Evolutionary conservation across 2,329 filamentous ascomycete species (phyloP).

Genomic region (Achaetomium macrosporum): DNA sequence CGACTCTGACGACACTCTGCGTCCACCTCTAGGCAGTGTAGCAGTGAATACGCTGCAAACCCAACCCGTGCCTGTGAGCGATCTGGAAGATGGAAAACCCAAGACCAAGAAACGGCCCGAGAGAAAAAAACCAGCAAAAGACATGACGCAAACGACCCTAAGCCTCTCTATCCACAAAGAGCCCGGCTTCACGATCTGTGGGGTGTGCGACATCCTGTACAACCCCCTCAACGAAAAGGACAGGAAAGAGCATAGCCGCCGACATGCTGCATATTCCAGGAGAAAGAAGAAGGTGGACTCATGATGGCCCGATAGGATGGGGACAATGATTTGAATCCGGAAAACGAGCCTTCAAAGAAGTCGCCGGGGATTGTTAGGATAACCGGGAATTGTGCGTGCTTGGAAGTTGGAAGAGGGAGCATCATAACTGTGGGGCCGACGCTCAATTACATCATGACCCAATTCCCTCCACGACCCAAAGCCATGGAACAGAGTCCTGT

Average conservation of each 20-base stretch:
- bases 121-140: constrained; percentile 20
- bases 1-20: neutral
- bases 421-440: too few species aligned
- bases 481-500: too few species aligned
- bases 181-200: constrained; percentile 36
- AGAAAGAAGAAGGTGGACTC: neutral
- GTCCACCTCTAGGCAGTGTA: neutral
- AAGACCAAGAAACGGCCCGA: constrained; percentile 9
- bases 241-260: constrained; percentile 36
- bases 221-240: constrained; percentile 41
- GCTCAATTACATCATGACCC: too few species aligned
- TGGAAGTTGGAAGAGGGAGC: too few species aligned
- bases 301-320: too few species aligned
- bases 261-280: constrained; percentile 21
- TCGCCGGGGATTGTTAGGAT: too few species aligned
- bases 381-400: too few species aligned
- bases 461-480: too few species aligned
- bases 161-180: constrained; percentile 34
- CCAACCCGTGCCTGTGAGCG: neutral
- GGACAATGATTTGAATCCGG: neutral
- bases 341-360: too few species aligned
- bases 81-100: neutral
- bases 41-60: constrained; percentile 14
- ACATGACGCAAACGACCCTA: constrained; percentile 37
- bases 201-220: constrained; percentile 39